These are phyloP conservation scores for Kodamaea anthophila DNA, from an alignment of 1,139 yeast genomes.

Conservation along the genomic window DNA sequence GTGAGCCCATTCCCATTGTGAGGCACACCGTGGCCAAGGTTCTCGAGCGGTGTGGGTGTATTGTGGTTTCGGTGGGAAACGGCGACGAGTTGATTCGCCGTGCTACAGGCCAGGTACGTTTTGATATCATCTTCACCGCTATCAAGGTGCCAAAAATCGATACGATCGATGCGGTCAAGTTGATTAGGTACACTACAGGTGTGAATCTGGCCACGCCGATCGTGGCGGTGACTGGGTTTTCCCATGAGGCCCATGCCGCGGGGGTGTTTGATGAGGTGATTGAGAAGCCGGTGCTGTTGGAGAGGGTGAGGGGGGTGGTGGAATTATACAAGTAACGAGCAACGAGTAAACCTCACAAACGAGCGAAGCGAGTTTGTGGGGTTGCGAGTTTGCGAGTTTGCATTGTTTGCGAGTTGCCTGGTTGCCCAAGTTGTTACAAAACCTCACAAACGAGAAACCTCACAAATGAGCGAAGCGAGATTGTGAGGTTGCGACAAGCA, in stretches of 20 bases:
- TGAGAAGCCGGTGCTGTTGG: slow-evolving; percentile 63
- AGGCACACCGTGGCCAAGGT: slow-evolving; percentile 62
- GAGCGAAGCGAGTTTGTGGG: not conserved
- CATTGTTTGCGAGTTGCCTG: too few species aligned
- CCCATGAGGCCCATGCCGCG: slow-evolving; percentile 55
- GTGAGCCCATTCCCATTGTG: slow-evolving; percentile 84
- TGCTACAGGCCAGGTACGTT: slow-evolving; percentile 77
- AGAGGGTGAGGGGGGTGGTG: slow-evolving; percentile 19
- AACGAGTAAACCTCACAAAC: not conserved
- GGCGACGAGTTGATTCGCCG: slow-evolving; percentile 81
- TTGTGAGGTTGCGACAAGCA: not conserved
- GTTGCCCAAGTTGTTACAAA: too few species aligned
- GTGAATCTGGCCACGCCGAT: slow-evolving; percentile 73
- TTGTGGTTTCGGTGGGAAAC: slow-evolving; percentile 69
- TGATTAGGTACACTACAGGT: slow-evolving; percentile 72
- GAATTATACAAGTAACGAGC: slow-evolving; percentile 10
- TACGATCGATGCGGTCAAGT: slow-evolving; percentile 70
- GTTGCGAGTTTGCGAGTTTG: not conserved
- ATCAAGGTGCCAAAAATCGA: slow-evolving; percentile 60
- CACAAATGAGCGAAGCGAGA: not conserved
- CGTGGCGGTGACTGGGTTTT: slow-evolving; percentile 69
- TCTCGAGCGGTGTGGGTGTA: slow-evolving; percentile 69
- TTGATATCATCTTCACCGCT: slow-evolving; percentile 79
- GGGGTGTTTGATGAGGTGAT: slow-evolving; percentile 65
- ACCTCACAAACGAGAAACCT: too few species aligned